Conservation (phyloP, 495 filamentous ascomycete species). For the Penicillium crystallinum region DNA sequence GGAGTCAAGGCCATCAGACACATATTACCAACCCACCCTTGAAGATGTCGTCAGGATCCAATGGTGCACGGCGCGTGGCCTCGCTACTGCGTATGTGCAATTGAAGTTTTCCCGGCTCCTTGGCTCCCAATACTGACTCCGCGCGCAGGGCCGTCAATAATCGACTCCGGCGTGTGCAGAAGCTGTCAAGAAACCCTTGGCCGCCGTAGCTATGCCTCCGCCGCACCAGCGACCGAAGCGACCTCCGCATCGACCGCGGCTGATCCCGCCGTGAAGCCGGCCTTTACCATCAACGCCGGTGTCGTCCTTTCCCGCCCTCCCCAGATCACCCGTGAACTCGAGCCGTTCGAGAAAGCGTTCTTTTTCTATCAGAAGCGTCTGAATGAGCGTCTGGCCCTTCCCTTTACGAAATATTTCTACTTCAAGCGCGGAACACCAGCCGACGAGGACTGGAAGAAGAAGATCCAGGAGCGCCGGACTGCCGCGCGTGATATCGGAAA, state of each 20-base stretch:
- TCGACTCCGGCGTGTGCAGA: constrained; percentile 46
- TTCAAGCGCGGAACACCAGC: constrained; percentile 85
- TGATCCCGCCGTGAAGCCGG: constrained; percentile 33
- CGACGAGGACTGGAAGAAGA: constrained; percentile 87
- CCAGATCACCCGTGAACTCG: constrained; percentile 74
- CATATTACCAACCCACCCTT: constrained; percentile 11
- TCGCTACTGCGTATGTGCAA: constrained; percentile 34
- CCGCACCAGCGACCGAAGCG: constrained; percentile 32
- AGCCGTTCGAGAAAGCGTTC: constrained; percentile 84
- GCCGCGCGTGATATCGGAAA: constrained; percentile 77
- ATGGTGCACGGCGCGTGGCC: constrained; percentile 42
- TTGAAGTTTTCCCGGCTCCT: neutral
- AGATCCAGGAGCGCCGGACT: constrained; percentile 67
- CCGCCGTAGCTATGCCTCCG: constrained; percentile 42
- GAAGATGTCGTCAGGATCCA: constrained; percentile 42
- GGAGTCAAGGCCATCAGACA: constrained; percentile 16
- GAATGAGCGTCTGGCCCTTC: constrained; percentile 85
- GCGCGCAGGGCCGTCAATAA: constrained; percentile 35
- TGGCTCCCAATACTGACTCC: constrained; percentile 7
- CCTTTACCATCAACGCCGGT: constrained; percentile 68
- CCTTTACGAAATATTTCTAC: constrained; percentile 91
- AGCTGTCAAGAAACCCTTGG: constrained; percentile 46
- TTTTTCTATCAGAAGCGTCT: constrained; percentile 96
- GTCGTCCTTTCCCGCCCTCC: constrained; percentile 87
- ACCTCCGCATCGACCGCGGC: constrained; percentile 27